These are phyloP conservation scores for Ophiosphaerella korrae DNA, from an alignment of 2,329 filamentous ascomycete genomes.

Conservation along the genomic window DNA sequence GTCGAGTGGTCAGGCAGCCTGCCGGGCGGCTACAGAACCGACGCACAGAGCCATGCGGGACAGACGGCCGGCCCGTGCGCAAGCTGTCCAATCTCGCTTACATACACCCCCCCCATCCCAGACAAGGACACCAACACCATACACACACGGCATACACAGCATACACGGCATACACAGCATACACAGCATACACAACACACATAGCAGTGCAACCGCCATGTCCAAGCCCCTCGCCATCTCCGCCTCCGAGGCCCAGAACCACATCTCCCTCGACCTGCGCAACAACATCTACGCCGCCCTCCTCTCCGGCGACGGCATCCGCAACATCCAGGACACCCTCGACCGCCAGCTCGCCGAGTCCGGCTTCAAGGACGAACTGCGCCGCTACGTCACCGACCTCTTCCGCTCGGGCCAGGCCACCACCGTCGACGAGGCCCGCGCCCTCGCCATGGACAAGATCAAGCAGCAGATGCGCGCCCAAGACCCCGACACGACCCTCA, in stretches of 20 bases:
- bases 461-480: slow-evolving; percentile 26
- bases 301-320: slow-evolving; percentile 55
- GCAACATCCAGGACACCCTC: slow-evolving; percentile 61
- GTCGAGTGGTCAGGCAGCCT: no score
- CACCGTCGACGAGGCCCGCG: slow-evolving; percentile 62
- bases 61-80: neutral
- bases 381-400: slow-evolving; percentile 59
- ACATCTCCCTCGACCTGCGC: slow-evolving; percentile 48
- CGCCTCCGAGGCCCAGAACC: slow-evolving; percentile 48
- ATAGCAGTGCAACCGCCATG: slow-evolving; percentile 8
- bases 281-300: slow-evolving; percentile 54
- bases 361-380: slow-evolving; percentile 65
- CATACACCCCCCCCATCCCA: neutral
- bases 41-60: neutral
- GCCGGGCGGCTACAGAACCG: neutral
- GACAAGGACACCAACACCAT: neutral
- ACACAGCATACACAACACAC: no score
- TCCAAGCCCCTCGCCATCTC: slow-evolving; percentile 31
- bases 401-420: slow-evolving; percentile 63
- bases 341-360: slow-evolving; percentile 60
- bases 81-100: neutral
- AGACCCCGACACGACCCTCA: slow-evolving; percentile 7
- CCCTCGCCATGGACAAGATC: slow-evolving; percentile 54
- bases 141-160: no score
- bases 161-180: no score